Evolutionary conservation across 2,329 filamentous ascomycete species (phyloP).

Genomic region (Nemania sp.): DNA sequence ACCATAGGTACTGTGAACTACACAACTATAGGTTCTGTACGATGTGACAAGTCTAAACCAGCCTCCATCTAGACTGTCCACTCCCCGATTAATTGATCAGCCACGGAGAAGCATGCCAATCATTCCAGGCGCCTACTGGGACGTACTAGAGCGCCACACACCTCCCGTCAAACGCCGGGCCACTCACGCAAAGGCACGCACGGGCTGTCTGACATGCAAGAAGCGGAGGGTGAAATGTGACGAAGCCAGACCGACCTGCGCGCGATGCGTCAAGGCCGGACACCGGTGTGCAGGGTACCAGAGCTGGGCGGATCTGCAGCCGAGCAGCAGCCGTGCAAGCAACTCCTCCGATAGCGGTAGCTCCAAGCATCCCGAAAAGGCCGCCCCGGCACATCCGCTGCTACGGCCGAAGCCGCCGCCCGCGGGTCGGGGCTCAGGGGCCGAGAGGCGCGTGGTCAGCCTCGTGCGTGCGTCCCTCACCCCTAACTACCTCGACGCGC

Average conservation of each 20-base stretch:
- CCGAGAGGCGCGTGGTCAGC: neutral
- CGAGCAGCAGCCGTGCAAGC: neutral
- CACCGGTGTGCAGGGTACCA: constrained; percentile 41
- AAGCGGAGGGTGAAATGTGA: constrained; percentile 43
- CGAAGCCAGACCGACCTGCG: constrained; percentile 42
- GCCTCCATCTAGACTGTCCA: neutral
- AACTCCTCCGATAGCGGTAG: neutral
- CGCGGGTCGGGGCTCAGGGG: neutral
- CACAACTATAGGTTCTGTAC: too few species aligned
- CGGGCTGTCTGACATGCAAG: constrained; percentile 45
- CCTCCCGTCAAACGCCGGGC: constrained; percentile 39
- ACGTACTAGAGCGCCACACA: constrained; percentile 39
- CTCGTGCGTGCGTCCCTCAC: constrained; percentile 35
- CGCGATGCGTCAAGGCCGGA: constrained; percentile 40
- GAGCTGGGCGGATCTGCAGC: constrained; percentile 12
- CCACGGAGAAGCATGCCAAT: constrained; percentile 40
- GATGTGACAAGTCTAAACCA: too few species aligned
- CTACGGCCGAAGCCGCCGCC: constrained; percentile 34
- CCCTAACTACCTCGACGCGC: constrained; percentile 35
- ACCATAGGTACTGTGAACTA: too few species aligned
- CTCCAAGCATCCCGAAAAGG: constrained; percentile 7
- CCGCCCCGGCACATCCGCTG: neutral
- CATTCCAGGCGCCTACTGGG: constrained; percentile 41
- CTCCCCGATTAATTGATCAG: neutral
- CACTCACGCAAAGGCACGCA: constrained; percentile 42